phyloP scores from a whole-genome alignment of 345 rosid species.

The Dipteronia sinensis region DNA sequence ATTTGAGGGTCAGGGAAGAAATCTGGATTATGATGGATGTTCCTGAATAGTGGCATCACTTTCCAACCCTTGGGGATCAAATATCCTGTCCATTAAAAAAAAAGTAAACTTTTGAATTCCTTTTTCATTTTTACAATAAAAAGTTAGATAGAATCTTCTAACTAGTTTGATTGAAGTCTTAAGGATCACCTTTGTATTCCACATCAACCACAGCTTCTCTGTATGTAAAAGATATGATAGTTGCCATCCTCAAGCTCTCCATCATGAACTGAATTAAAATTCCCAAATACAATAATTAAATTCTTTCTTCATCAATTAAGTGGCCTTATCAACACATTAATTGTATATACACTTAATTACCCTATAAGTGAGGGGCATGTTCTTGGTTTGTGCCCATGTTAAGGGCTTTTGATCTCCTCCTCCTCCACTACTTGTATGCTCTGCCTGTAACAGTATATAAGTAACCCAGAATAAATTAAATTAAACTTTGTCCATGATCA shows the following conservation, averaged over 20 bases:
- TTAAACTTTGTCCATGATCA: no score
- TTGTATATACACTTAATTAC: constrained; percentile 27
- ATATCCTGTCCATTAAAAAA: constrained; percentile 51
- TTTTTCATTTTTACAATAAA: neutral
- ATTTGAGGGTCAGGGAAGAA: constrained; percentile 70
- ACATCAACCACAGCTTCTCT: constrained; percentile 90
- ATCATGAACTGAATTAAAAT: constrained; percentile 40
- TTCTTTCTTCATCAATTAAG: no score
- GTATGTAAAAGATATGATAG: constrained; percentile 88
- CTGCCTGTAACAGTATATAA: constrained; percentile 45
- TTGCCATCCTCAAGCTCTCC: constrained; percentile 89
- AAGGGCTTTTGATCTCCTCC: constrained; percentile 42
- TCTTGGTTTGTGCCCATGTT: constrained; percentile 82
- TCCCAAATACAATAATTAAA: no score
- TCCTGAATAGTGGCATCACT: constrained; percentile 97
- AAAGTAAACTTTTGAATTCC: neutral
- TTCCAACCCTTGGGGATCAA: constrained; percentile 98
- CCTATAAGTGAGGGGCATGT: constrained; percentile 72
- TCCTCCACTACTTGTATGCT: constrained; percentile 58
- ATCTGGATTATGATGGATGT: constrained; percentile 83
- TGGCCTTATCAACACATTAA: neutral
- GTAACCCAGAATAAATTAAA: neutral
- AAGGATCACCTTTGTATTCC: constrained; percentile 66
- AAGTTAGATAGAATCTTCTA: constrained; percentile 11
- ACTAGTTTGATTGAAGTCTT: neutral